Base-by-base conservation (phyloP, 2,329 filamentous ascomycete species). In the Fusarium marasasianum region DNA sequence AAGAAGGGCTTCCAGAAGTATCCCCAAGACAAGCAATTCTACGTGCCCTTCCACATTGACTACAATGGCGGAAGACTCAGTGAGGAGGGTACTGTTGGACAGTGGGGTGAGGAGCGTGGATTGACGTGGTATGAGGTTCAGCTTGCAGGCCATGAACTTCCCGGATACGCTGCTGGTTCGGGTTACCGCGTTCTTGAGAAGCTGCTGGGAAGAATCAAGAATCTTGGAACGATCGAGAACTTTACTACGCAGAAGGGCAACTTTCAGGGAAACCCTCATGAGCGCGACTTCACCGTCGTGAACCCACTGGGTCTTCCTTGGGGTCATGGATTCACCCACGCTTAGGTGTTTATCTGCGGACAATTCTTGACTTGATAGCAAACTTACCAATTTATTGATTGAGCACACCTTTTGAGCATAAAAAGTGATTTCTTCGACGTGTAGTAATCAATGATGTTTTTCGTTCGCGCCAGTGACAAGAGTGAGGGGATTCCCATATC, bases 51-150 rank as follows among this genome's bases (percentile, higher is more conserved):
- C 78, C 85, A 79, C 54, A 68, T 68, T 1, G 79, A 89, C 55
- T 82, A 86, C 24, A 82, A 77, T 56, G 78, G 83, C 1, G 84
- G 82, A 22, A 85, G 84, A 24, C 79, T 88, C 33, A 90, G 91
- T 0, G 92, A 87, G 2, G 85, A 88, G 2, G 94, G 94, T 2
- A 85, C 92, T 3, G 86, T 95, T 79, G 94, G 94, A 4, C 90
- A 89, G 0, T 89, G 89, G 55, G 89, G 92, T 74, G 91, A 90
- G 1, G 94, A 97, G 85, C 87, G 94, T 53, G 92, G 93, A 0
- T 81, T 97, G 54, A 96, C 94, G 0, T 94, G 89, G 75, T 90
- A 91, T 13, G 87, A 88, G 57, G 86, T 95, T 57, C 86, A 89
- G n/a, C 78, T 92, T 13, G 84, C 87, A 0, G 93, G 94, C 0